Evolutionary conservation across 2,329 filamentous ascomycete genomes (phyloP).

Genomic region (Cadophora sp.): DNA sequence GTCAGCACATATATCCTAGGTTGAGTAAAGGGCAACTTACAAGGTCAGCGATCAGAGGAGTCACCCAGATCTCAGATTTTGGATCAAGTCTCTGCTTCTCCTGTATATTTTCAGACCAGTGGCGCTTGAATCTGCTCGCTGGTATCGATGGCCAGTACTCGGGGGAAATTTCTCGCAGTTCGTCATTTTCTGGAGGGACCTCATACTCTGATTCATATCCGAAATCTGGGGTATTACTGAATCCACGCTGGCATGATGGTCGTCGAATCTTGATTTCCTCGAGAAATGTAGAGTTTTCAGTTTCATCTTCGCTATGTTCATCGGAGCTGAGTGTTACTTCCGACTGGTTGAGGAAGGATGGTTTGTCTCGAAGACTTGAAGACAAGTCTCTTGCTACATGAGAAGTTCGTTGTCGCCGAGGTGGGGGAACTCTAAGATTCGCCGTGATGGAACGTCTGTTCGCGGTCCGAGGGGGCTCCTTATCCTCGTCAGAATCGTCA

Average conservation of each 20-base stretch:
- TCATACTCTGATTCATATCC: conserved; percentile 2
- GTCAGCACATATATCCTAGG: no score
- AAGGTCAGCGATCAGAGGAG: background rate
- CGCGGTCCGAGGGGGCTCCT: background rate
- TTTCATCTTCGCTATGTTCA: background rate
- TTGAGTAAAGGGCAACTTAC: background rate
- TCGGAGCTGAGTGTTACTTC: background rate
- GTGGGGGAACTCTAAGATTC: no score
- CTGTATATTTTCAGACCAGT: no score
- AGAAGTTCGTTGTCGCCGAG: no score
- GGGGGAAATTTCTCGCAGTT: background rate
- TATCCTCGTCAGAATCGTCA: background rate
- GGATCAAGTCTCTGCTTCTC: background rate
- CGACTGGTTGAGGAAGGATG: background rate
- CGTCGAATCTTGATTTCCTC: background rate
- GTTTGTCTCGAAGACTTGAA: background rate
- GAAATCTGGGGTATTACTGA: background rate
- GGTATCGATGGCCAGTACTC: background rate
- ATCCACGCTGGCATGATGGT: background rate
- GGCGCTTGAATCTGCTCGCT: background rate
- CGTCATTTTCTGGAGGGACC: background rate
- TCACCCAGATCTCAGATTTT: background rate
- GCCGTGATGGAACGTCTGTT: no score
- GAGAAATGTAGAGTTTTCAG: background rate
- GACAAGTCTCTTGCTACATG: no score